These are phyloP conservation scores for Hypomontagnella submonticulosa DNA, from an alignment of 495 filamentous ascomycete genomes.

Conservation along the genomic window DNA sequence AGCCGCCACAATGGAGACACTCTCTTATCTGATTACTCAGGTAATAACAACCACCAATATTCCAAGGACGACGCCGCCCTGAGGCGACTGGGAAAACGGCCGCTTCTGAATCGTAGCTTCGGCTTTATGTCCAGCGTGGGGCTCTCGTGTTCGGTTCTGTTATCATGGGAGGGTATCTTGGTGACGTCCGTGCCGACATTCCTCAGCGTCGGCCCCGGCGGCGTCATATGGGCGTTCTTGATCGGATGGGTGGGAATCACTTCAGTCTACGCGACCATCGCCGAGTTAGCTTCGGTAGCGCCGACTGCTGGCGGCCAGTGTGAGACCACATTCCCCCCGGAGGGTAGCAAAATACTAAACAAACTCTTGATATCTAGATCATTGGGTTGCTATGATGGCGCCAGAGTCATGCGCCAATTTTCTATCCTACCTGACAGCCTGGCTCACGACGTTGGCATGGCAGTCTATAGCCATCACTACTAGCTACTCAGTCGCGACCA, in stretches of 20 bases:
- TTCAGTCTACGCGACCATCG: slow-evolving; percentile 57
- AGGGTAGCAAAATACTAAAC: slow-evolving; percentile 2
- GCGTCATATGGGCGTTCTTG: slow-evolving; percentile 63
- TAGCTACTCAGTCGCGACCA: slow-evolving; percentile 21
- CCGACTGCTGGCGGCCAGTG: slow-evolving; percentile 45
- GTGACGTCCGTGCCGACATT: slow-evolving; percentile 37
- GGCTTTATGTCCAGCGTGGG: slow-evolving; percentile 60
- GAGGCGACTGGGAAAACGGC: slow-evolving; percentile 35
- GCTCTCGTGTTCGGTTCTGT: slow-evolving; percentile 57
- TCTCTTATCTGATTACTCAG: slow-evolving; percentile 18
- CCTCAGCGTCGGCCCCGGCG: slow-evolving; percentile 61
- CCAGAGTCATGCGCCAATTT: slow-evolving; percentile 30
- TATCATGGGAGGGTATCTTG: slow-evolving; percentile 59
- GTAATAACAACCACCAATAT: slow-evolving; percentile 8
- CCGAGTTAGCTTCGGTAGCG: slow-evolving; percentile 63
- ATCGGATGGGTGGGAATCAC: slow-evolving; percentile 62
- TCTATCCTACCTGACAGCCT: slow-evolving; percentile 35
- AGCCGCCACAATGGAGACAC: slow-evolving; percentile 5
- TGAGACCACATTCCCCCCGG: slow-evolving; percentile 10
- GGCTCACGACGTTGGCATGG: slow-evolving; percentile 36
- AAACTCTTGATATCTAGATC: slow-evolving; percentile 16
- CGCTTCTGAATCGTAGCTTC: slow-evolving; percentile 52
- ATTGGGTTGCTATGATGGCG: slow-evolving; percentile 42
- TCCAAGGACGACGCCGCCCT: slow-evolving; percentile 27
- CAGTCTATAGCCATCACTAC: slow-evolving; percentile 25